Conservation (phyloP, 2,329 filamentous ascomycete genomes). For the Beauveria pseudobassiana region DNA sequence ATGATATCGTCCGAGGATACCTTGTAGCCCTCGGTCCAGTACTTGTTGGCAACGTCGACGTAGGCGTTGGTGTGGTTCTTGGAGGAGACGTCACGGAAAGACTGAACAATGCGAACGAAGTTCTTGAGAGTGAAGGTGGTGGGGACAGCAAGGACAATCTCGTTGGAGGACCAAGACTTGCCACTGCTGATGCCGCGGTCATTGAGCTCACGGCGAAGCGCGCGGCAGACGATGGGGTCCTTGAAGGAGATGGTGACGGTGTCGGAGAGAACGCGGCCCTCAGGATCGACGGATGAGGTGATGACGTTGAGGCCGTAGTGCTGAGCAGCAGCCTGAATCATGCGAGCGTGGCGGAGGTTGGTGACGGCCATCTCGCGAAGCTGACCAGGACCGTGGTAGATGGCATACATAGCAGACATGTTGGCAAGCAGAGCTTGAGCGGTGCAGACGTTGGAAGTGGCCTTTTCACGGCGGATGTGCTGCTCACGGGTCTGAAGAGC, state of each 20-base stretch:
- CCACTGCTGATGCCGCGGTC: constrained; percentile 65
- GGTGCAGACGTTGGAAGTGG: constrained; percentile 95
- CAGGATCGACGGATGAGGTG: constrained; percentile 46
- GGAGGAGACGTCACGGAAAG: constrained; percentile 22
- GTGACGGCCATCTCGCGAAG: constrained; percentile 77
- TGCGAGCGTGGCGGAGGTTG: constrained; percentile 62
- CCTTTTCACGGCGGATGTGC: constrained; percentile 93
- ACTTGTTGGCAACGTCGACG: constrained; percentile 27
- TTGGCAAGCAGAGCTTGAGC: constrained; percentile 90
- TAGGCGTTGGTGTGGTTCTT: constrained; percentile 18
- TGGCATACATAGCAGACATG: constrained; percentile 90
- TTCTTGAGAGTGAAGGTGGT: constrained; percentile 19
- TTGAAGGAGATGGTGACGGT: constrained; percentile 61
- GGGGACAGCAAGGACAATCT: constrained; percentile 21
- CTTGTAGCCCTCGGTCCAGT: constrained; percentile 32
- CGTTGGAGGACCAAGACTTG: constrained; percentile 38
- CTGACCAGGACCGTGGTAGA: constrained; percentile 85
- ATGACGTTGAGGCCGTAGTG: constrained; percentile 57
- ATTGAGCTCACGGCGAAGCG: constrained; percentile 33
- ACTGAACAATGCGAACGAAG: constrained; percentile 26
- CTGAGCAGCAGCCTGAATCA: constrained; percentile 58
- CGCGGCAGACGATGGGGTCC: constrained; percentile 16
- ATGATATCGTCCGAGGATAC: constrained; percentile 28
- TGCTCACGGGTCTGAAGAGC: constrained; percentile 84
- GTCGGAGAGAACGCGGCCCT: constrained; percentile 63